Evolutionary conservation across 768 basidiomycete species (phyloP), one percentile per base, ranked within the genome.

Genomic region (Rickenella mellea): DNA sequence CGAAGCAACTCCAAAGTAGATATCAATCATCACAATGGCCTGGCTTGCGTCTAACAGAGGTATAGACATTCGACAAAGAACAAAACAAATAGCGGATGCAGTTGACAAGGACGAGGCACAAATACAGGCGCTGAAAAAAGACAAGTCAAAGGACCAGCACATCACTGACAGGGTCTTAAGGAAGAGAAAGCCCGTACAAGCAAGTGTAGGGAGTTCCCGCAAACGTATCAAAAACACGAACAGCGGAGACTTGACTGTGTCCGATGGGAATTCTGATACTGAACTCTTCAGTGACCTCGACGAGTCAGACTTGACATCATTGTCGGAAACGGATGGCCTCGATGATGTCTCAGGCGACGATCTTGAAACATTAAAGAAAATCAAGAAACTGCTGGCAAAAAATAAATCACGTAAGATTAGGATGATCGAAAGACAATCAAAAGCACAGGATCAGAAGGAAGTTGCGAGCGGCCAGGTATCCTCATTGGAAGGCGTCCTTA

Each of bases 111-210:
- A 72, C 46, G 48, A 69, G 43, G 62, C 59, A 11, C 73, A 76
- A 47, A 53, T 76, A 7, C 53, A 67, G 28, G 73, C 71, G 3
- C 53, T 78, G 17, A 51, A 70, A 50, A 62, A 64, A 22, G 73
- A 73, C 10, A 54, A 51, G 44, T 25, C 49, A 12, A 45, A 30
- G 22, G 17, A 26, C 22, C 50, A 27, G 40, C 51, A 27, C 42
- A 40, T 49, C 40, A 44, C 45, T 6, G 55, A 60, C 29, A 73
- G 65, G n/a, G n/a, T n/a, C n/a, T n/a, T n/a, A n/a, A n/a, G n/a
- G 51, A 80, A 80, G 53, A 62, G 78, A 39, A 79, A 77, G 59
- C 69, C 67, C 47, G 48, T 46, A 4, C 48, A 64, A 6, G 55
- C 55, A 17, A 68, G 64, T 20, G 67, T 65, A 51, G 52, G 55